Base-by-base conservation (phyloP, 2,329 filamentous ascomycete genomes). In the Pseudopyricularia cyperi region DNA sequence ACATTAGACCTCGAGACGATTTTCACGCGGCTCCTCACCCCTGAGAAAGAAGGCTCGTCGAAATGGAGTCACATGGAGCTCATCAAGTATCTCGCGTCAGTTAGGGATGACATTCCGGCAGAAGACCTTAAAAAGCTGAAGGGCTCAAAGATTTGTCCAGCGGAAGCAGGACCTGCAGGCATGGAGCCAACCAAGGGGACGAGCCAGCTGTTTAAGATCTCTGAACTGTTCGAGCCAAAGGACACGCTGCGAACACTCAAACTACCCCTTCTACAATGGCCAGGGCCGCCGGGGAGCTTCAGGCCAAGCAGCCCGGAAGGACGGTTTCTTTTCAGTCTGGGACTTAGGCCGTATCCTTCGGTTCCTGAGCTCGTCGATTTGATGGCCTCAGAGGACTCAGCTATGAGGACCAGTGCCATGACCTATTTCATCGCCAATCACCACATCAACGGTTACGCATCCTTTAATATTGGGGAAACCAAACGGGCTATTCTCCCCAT, bases 1-100 rank as follows among this genome's bases (percentile, higher is more conserved):
- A 98, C 93, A 0, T 83, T 98, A 19, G 93, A 98, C 59, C 72
- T 98, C 2, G 89, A 89, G 32, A 91, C 94, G 30, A 94, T 98
- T 30, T 97, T 98, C 61, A 85, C 87, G 24, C 79, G 91, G 46
- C 75, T 98, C 44, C 76, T 96, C 58, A 82, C 77, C 50, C 51
- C 46, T 24, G 68, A 71, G 22, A 76, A 75, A 55, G 49, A 51
- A 26, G 49, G 49, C n/a, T 28, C 35, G 3, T 26, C 42, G 3
- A 82, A 83, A 65, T 95, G 88, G 87, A 96, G 89, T 53, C 91
- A 97, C 63, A 82, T 95, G 55, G 91, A 98, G 63, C 73, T 98
- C 26, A 89, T 98, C 66, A 91, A 89, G 60, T 98, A 98, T 60
- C 77, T 98, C 44, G 81, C 91, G 11, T 95, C 90, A 8, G 93